Percentiles rank a stretch among this genome's conserved stretches.
Conservation (phyloP, 2,329 filamentous ascomycete genomes). For the Hypoxylon rubiginosum region DNA sequence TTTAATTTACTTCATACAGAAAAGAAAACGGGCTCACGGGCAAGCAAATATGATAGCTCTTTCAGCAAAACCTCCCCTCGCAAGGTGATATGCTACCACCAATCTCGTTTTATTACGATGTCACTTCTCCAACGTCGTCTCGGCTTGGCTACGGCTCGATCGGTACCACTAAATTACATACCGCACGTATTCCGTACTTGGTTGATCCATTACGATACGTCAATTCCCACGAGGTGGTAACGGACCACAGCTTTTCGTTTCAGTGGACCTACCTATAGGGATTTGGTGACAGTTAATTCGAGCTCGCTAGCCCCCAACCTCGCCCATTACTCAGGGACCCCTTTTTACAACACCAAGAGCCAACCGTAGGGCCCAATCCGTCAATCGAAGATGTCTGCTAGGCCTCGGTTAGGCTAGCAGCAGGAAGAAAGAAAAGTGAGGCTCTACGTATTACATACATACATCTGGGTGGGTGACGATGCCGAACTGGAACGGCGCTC, state of each 20-base stretch:
- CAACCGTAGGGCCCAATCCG: background rate
- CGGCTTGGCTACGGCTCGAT: slow-evolving; percentile 29
- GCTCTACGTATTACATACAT: background rate
- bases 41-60: slow-evolving; percentile 11
- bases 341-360: background rate
- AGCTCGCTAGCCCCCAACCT: slow-evolving; percentile 5
- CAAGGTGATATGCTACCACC: slow-evolving; percentile 8
- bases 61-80: background rate
- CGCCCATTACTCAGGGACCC: background rate
- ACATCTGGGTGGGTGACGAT: background rate
- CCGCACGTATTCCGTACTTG: too few relatives aligned
- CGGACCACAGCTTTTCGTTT: slow-evolving; percentile 24
- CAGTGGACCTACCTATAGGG: slow-evolving; percentile 16
- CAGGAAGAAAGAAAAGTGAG: slow-evolving; percentile 12
- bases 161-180: background rate
- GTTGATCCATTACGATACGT: background rate
- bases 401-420: background rate
- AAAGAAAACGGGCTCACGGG: slow-evolving; percentile 16
- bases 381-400: background rate
- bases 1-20: slow-evolving; percentile 29
- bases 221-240: slow-evolving; percentile 10
- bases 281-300: slow-evolving; percentile 21
- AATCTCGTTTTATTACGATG: slow-evolving; percentile 34
- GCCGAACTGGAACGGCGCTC: too few relatives aligned
- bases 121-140: slow-evolving; percentile 32